Base-by-base conservation (phyloP, 2,329 filamentous ascomycete species). In the Incumbomyces delicatus region DNA sequence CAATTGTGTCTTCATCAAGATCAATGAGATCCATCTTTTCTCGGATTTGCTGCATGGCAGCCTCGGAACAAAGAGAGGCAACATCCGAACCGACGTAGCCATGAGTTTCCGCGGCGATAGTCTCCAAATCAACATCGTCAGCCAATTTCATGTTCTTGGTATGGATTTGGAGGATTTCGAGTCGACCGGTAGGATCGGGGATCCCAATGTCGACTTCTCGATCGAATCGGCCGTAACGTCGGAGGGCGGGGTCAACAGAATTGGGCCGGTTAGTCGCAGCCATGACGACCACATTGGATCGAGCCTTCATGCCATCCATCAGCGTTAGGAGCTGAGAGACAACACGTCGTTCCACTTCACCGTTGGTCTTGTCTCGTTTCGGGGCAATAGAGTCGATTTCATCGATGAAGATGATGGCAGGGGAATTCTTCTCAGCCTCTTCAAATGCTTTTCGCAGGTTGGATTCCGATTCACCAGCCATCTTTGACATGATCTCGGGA, bases 21-120 rank as follows among this genome's bases (percentile, higher is more conserved):
- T 98, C 92, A 58, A 98, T 98, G 55, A 98, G 80, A 65, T 98
- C 92, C 92, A 98, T 98, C 84, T 98, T 98, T 73, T 98, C 92
- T 73, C 92, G 90, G 69, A 98, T 98, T 73, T 98, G 92, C 70
- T 98, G 92, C 92, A 98, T 98, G 54, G 92, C 92, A 64, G 92
- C 92, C 72, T 98, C 92, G 6, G 92, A 98, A 74, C 92, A 98
- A 51, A 98, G 87, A 27, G 92, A 94, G 50, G 92, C 92, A 67
- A 98, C 76, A 83, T 98, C 92, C 29, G 92, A 96, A 75, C 92
- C 92, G 57, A 98, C 92, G 61, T 96, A 98, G 73, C 92, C 92
- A 74, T 98, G 92, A 39, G 92, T 98, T 75, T 98, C 92, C 27
- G 92, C 81, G 46, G 92, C 92, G 62, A 98, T 95, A 62, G 88